Percentiles rank a stretch among this genome's conserved stretches.
phyloP scores from a whole-genome alignment of 345 rosid species.

The Corchorus olitorius region DNA sequence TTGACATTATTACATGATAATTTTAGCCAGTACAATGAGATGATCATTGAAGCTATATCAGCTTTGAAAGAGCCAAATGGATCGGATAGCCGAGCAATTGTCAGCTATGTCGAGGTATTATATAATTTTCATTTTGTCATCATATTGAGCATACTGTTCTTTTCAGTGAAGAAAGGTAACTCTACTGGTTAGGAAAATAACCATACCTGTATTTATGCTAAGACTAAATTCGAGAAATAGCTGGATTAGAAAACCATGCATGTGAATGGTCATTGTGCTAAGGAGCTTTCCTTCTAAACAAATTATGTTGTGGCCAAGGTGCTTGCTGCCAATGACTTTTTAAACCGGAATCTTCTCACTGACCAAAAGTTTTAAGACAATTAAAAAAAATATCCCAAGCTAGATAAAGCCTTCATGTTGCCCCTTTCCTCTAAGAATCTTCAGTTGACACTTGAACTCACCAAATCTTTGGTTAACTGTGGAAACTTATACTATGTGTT shows the following conservation, averaged over 20 bases:
- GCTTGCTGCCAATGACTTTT: neutral
- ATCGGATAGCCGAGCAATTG: conserved; percentile 59
- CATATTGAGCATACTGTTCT: neutral
- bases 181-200: conserved; percentile 4
- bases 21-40: conserved; percentile 52
- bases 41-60: conserved; percentile 84
- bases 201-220: neutral
- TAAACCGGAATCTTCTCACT: neutral
- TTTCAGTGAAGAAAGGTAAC: neutral
- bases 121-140: neutral
- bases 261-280: neutral
- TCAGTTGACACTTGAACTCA: neutral
- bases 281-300: neutral
- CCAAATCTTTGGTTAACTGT: neutral
- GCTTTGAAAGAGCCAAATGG: conserved; percentile 63
- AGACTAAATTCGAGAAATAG: neutral
- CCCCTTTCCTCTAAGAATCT: neutral
- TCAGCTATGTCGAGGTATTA: conserved; percentile 65
- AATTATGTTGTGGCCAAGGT: neutral
- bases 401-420: neutral
- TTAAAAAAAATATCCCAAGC: too few relatives aligned
- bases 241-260: neutral
- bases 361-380: too few relatives aligned
- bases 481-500: neutral
- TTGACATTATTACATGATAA: conserved; percentile 9